Base-by-base conservation (phyloP, 2,329 filamentous ascomycete genomes). In the Venturia pyrina region DNA sequence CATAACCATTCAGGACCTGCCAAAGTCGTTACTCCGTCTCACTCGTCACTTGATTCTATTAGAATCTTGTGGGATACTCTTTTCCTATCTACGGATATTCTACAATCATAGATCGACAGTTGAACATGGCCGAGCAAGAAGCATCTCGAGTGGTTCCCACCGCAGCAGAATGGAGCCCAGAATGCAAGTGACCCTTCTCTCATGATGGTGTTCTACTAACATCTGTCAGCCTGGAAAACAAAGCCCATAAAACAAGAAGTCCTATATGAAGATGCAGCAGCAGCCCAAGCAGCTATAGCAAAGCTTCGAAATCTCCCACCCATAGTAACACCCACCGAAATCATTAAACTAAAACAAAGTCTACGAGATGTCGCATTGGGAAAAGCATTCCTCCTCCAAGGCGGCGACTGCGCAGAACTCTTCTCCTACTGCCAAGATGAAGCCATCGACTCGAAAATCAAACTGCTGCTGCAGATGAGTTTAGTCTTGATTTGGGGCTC, bases 381-480 rank as follows among this genome's bases (percentile, higher is more conserved):
- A 43, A 92, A 93, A 70, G 91, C 93, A 15, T 98, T 99, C 75
- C 82, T 99, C 11, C 85, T 99, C 4, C 95, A 99, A 79, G 95
- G 95, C 67, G 95, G 93, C 60, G 95, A 99, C 78, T 99, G 95
- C 74, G 95, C 95, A 19, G 95, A 99, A 80, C 84, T 98, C 11
- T 99, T 99, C 73, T 91, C 95, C 77, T 99, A 99, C 81, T 99
- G 95, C 78, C 88, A 90, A 71, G 89, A 92, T 75, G 84, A 85
- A 17, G 89, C 90, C 69, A 97, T 99, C 71, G 92, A 98, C 78
- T 89, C 91, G 69, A 99, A 98, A 82, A 91, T 98, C 77, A 98
- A 98, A 79, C 85, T 99, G 34, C 84, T 99, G 40, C 81, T 99
- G 67, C 95, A 99, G 79, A 98, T 99, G 93, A 96, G 91, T 70